Evolutionary conservation across 495 filamentous ascomycete species (phyloP).

Genomic region (Wilcoxina mikolae): DNA sequence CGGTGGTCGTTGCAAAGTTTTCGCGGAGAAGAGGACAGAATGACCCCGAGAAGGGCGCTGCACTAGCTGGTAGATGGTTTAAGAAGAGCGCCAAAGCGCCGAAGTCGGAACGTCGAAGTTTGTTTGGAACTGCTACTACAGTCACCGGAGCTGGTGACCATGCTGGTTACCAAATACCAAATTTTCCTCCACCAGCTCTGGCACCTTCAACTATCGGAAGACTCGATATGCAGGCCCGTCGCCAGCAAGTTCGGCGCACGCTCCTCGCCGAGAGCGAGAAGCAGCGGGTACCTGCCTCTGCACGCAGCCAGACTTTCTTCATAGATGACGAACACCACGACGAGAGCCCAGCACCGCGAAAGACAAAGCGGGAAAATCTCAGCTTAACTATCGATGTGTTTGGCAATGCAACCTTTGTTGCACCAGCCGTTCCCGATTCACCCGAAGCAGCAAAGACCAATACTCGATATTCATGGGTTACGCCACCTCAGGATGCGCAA

Average conservation of each 20-base stretch:
- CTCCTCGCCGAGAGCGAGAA: background rate
- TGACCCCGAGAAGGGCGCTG: background rate
- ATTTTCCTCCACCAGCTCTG: slow-evolving; percentile 9
- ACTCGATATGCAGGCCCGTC: background rate
- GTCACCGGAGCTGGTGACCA: slow-evolving; percentile 4
- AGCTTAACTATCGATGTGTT: slow-evolving; percentile 13
- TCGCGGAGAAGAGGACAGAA: background rate
- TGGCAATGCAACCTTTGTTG: slow-evolving; percentile 14
- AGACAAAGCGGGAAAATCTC: slow-evolving; percentile 8
- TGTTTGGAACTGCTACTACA: slow-evolving; percentile 8
- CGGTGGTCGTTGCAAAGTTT: slow-evolving; percentile 1
- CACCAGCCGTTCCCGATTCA: slow-evolving; percentile 17
- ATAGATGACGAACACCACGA: slow-evolving; percentile 5
- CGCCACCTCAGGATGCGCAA: background rate
- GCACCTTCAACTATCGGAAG: slow-evolving; percentile 12
- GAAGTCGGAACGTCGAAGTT: background rate
- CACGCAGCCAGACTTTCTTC: slow-evolving; percentile 12
- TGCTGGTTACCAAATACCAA: background rate
- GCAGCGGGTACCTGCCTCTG: background rate
- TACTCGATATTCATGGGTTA: background rate
- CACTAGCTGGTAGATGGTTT: background rate
- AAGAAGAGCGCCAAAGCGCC: background rate
- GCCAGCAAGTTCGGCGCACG: background rate
- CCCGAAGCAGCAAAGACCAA: background rate
- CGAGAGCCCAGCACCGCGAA: slow-evolving; percentile 6